phyloP scores from a whole-genome alignment of 2,329 filamentous ascomycete species.

The Kalmusia sp. region DNA sequence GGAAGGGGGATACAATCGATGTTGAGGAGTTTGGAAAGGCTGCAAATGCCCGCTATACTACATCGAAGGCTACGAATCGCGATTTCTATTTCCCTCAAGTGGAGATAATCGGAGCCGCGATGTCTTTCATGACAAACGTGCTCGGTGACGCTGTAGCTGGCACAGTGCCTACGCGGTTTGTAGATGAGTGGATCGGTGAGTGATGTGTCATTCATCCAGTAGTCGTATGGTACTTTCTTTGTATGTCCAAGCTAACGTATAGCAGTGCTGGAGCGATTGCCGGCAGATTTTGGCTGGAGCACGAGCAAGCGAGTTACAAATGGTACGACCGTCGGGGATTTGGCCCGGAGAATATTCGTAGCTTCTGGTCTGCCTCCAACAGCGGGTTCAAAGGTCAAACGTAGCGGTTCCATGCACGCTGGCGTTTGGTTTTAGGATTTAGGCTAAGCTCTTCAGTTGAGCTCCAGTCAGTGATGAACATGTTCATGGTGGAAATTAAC shows the following conservation, averaged over 20 bases:
- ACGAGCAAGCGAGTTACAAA: not conserved
- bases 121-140: not conserved
- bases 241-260: no score
- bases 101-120: not conserved
- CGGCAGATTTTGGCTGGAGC: not conserved
- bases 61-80: not conserved
- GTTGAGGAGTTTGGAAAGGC: not conserved
- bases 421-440: no score
- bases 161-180: not conserved
- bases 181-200: not conserved
- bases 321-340: not conserved
- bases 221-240: no score
- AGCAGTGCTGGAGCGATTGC: not conserved
- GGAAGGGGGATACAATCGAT: not conserved
- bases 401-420: no score
- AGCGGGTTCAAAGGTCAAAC: no score
- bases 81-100: not conserved
- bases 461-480: no score
- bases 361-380: not conserved
- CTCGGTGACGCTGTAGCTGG: not conserved
- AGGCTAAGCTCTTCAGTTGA: no score
- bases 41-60: not conserved
- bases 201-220: not conserved
- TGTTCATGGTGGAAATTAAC: no score
- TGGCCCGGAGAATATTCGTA: not conserved